A percentile compares a stretch with the other conserved stretches of the same genome.
Conservation (phyloP, 495 filamentous ascomycete genomes). For the Penicillium macrosclerotiorum region DNA sequence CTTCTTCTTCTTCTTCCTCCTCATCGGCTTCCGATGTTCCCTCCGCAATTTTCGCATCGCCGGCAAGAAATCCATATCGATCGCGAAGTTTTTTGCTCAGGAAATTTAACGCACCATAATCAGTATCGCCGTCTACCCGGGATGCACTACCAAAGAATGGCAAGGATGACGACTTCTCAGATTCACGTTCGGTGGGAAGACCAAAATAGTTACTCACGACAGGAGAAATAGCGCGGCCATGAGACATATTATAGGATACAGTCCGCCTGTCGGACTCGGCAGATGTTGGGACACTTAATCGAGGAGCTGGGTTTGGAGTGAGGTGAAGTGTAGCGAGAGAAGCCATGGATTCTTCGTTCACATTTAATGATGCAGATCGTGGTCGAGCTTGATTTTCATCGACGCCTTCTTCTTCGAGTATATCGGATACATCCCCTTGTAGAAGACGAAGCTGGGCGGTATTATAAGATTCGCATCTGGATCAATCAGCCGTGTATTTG, state of each 20-base stretch:
- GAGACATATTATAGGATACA: conserved; percentile 40
- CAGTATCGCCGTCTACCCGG: conserved; percentile 42
- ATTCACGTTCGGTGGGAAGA: conserved; percentile 35
- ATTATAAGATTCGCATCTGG: conserved; percentile 76
- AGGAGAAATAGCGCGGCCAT: conserved; percentile 37
- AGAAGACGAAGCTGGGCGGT: conserved; percentile 69
- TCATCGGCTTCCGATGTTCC: conserved; percentile 26
- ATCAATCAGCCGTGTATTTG: conserved; percentile 13
- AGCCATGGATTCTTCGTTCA: conserved; percentile 21
- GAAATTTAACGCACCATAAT: conserved; percentile 57
- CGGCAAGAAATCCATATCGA: conserved; percentile 39
- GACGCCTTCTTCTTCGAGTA: conserved; percentile 23
- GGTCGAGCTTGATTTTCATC: conserved; percentile 15
- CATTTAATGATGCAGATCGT: conserved; percentile 29
- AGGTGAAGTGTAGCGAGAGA: conserved; percentile 30
- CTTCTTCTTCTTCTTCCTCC: conserved; percentile 48
- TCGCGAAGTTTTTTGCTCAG: conserved; percentile 53
- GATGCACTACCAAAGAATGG: conserved; percentile 37
- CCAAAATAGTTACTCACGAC: conserved; percentile 48
- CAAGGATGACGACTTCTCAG: conserved; percentile 30
- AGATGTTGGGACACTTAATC: conserved; percentile 24
- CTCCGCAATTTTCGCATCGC: conserved; percentile 28
- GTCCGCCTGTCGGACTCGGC: conserved; percentile 25
- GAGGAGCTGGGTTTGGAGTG: conserved; percentile 31
- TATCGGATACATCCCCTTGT: conserved; percentile 34